phyloP scores from a whole-genome alignment of 768 basidiomycete species.

The Suillus bovinus region DNA sequence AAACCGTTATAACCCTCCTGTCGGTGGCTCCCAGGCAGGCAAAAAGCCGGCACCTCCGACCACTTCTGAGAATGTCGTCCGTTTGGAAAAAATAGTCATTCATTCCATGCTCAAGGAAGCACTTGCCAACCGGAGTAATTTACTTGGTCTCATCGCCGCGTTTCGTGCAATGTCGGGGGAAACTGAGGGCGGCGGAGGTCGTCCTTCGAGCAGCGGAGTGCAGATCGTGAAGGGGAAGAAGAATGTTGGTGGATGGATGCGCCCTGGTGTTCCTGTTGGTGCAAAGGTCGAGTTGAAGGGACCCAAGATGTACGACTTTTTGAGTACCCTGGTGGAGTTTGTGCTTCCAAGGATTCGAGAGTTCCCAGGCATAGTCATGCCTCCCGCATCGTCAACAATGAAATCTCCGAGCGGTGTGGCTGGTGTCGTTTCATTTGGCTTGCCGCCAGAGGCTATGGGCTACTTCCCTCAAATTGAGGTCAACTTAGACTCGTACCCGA shows the following conservation, averaged over 20 bases:
- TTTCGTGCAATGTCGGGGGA: constrained; percentile 87
- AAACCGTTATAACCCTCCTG: constrained; percentile 72
- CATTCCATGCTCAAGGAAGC: constrained; percentile 88
- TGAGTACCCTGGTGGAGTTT: constrained; percentile 86
- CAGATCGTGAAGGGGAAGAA: constrained; percentile 72
- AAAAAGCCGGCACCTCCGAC: constrained; percentile 67
- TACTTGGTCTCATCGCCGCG: constrained; percentile 87
- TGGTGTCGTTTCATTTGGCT: constrained; percentile 88
- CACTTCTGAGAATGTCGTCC: constrained; percentile 67
- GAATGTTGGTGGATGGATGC: constrained; percentile 79
- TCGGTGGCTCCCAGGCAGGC: constrained; percentile 69
- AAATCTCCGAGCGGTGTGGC: constrained; percentile 77
- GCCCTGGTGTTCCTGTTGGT: constrained; percentile 79
- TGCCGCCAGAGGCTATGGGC: constrained; percentile 80
- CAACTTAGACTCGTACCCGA: constrained; percentile 88
- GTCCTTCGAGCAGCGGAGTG: constrained; percentile 70
- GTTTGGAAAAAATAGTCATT: constrained; percentile 81
- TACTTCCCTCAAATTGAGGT: constrained; percentile 97
- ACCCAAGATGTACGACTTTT: constrained; percentile 92
- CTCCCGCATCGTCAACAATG: constrained; percentile 67
- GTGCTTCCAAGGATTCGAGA: constrained; percentile 94
- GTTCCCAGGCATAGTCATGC: constrained; percentile 80
- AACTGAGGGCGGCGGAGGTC: constrained; percentile 70
- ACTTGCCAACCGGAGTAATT: constrained; percentile 62
- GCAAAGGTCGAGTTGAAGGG: constrained; percentile 91